Evolutionary conservation across 148 eudicot species (phyloP).

Genomic region (Pharnaceum exiguum): DNA sequence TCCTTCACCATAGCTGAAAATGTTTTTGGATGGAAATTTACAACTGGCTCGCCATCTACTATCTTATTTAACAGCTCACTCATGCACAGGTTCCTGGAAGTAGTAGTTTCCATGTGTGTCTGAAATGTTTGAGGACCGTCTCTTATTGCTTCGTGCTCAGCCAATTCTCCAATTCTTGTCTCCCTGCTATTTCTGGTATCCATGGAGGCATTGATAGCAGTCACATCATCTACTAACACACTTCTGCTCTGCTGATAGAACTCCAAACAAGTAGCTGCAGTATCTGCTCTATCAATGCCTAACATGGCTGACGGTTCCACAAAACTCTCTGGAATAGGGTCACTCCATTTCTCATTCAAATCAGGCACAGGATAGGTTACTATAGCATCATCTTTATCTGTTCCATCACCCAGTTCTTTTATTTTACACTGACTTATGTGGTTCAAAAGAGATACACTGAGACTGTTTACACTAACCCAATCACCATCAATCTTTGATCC

Average conservation of each 20-base stretch:
- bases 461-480: constrained; percentile 14
- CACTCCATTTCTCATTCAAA: constrained; percentile 10
- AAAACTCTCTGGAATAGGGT: constrained; percentile 17
- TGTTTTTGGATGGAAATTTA: constrained; percentile 13
- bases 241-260: constrained; percentile 21
- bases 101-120: constrained; percentile 7
- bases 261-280: constrained; percentile 18
- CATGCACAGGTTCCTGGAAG: constrained; percentile 5
- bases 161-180: constrained; percentile 24
- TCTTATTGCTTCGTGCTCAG: constrained; percentile 14
- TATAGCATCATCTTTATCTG: constrained; percentile 5
- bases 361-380: constrained; percentile 5
- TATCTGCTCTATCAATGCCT: constrained; percentile 3
- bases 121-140: background rate
- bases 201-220: constrained; percentile 18
- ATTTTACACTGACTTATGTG: constrained; percentile 11
- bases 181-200: constrained; percentile 11
- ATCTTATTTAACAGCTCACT: constrained; percentile 6
- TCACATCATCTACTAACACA: constrained; percentile 19
- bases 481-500: constrained; percentile 17
- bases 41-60: constrained; percentile 12
- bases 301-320: constrained; percentile 18
- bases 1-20: constrained; percentile 16
- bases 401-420: constrained; percentile 8
- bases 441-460: background rate